phyloP scores from a whole-genome alignment of 306 rosid species.

The Vigna radiata region DNA sequence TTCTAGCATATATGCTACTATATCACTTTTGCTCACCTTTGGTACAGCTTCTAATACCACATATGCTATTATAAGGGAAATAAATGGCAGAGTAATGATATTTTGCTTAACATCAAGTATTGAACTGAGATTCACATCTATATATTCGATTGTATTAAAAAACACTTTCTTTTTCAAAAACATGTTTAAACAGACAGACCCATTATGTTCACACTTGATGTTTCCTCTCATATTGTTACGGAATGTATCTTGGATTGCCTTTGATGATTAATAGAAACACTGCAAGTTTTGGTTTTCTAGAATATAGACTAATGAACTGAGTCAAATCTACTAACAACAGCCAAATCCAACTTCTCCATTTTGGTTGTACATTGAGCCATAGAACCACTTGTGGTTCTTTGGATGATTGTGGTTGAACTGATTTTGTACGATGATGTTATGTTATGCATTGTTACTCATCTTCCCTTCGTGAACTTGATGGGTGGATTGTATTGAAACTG shows the following conservation, averaged over 20 bases:
- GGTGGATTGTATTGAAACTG: neutral
- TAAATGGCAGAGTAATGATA: neutral
- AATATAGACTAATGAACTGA: neutral
- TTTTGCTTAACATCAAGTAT: constrained; percentile 9
- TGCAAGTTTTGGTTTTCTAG: too few relatives aligned
- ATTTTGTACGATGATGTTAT: neutral
- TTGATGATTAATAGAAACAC: too few relatives aligned
- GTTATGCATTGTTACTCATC: neutral
- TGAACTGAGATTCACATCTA: constrained; percentile 15
- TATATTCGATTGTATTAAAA: neutral
- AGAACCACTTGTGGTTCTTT: constrained; percentile 10
- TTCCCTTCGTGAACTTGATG: neutral
- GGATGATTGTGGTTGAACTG: neutral
- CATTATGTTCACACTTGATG: too few relatives aligned
- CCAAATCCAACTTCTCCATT: constrained; percentile 7
- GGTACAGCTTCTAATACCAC: neutral
- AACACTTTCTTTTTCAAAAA: too few relatives aligned
- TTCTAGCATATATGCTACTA: constrained; percentile 6
- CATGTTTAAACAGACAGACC: too few relatives aligned
- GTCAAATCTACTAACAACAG: constrained; percentile 5
- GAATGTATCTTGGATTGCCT: too few relatives aligned
- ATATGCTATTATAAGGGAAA: neutral
- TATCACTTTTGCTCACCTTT: too few relatives aligned
- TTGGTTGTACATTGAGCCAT: neutral
- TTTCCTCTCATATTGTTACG: too few relatives aligned